Conservation (phyloP, 2,329 filamentous ascomycete species). For the Rhytidhysteron rufulum region DNA sequence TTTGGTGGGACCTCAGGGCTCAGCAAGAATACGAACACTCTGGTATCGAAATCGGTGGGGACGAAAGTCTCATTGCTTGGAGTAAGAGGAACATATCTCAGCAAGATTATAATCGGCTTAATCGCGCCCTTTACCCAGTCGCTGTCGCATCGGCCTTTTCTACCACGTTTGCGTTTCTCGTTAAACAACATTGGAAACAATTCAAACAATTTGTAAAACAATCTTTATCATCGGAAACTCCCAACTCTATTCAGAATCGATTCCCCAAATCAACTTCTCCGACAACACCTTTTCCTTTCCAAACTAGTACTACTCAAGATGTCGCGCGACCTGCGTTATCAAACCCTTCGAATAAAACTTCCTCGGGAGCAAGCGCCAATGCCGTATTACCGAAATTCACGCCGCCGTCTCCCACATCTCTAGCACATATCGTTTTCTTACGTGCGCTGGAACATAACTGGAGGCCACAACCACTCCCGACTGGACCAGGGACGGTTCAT, state of each 20-base stretch:
- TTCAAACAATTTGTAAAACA: constrained; percentile 32
- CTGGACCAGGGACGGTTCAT: constrained; percentile 43
- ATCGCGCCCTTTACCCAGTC: constrained; percentile 34
- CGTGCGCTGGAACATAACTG: constrained; percentile 5
- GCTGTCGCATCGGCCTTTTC: constrained; percentile 32
- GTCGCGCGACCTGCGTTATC: no score
- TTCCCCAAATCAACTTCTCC: background rate
- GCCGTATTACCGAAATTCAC: constrained; percentile 5
- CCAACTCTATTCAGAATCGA: no score
- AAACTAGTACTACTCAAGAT: no score
- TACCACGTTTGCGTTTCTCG: constrained; percentile 29
- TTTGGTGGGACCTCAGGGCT: no score
- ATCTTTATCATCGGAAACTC: no score
- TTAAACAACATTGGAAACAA: constrained; percentile 30
- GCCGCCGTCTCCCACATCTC: constrained; percentile 4
- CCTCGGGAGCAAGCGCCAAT: background rate
- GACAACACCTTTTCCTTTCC: no score
- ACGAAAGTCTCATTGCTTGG: constrained; percentile 31
- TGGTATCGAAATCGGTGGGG: constrained; percentile 40
- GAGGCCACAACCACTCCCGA: constrained; percentile 28
- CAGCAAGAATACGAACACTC: constrained; percentile 47
- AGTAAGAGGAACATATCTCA: constrained; percentile 23
- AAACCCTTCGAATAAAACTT: no score
- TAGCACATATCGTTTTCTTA: constrained; percentile 6
- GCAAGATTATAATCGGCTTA: constrained; percentile 35